phyloP scores from a whole-genome alignment of 805 yeast species.

The Zygotorulaspora sp. region DNA sequence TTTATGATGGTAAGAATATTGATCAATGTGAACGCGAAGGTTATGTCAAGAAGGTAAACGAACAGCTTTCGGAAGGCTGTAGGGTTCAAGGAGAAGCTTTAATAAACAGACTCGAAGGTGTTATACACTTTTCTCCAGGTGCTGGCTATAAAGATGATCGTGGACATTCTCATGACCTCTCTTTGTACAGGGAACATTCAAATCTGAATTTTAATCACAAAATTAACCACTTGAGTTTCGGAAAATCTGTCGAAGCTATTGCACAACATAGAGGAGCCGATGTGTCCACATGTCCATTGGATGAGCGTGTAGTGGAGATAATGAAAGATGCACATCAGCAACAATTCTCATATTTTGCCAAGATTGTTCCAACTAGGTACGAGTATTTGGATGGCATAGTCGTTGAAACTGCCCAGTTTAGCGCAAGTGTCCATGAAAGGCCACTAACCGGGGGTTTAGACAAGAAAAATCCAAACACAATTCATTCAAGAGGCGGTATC shows the following conservation, averaged over 20 bases:
- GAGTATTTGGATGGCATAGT: conserved; percentile 50
- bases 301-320: conserved; percentile 41
- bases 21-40: conserved; percentile 91
- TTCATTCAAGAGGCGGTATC: conserved; percentile 77
- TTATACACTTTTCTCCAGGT: conserved; percentile 95
- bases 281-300: conserved; percentile 58
- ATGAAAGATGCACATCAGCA: conserved; percentile 49
- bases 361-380: conserved; percentile 85
- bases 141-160: conserved; percentile 54
- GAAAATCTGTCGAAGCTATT: conserved; percentile 35
- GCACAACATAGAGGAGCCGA: conserved; percentile 40
- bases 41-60: conserved; percentile 59
- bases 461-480: conserved; percentile 82
- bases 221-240: conserved; percentile 80
- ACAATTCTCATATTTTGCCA: conserved; percentile 71
- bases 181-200: conserved; percentile 57
- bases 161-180: conserved; percentile 79
- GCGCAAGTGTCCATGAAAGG: conserved; percentile 83
- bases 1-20: conserved; percentile 80
- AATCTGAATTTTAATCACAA: conserved; percentile 72
- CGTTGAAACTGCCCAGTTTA: conserved; percentile 83
- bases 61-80: conserved; percentile 78
- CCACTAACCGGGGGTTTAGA: conserved; percentile 85
- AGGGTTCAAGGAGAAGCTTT: conserved; percentile 73
- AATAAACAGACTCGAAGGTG: conserved; percentile 83